Percentiles rank a stretch among this genome's conserved stretches.
Conservation (phyloP, 306 rosid species). For the Casuarina glauca region DNA sequence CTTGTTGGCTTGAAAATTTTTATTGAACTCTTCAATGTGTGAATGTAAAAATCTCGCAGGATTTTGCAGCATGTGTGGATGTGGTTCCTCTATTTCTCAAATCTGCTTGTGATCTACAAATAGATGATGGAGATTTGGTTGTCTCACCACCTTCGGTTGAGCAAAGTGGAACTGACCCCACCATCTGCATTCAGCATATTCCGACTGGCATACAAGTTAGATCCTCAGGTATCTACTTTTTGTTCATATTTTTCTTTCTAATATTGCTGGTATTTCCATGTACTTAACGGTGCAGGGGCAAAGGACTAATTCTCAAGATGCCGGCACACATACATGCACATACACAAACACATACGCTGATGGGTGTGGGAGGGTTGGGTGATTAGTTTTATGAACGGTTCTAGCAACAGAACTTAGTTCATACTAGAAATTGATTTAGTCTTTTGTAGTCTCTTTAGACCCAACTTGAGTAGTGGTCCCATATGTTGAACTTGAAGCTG, state of each 20-base stretch:
- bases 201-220: slow-evolving; percentile 65
- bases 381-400: not conserved
- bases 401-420: not conserved
- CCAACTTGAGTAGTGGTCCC: too few relatives aligned
- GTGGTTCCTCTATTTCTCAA: slow-evolving; percentile 68
- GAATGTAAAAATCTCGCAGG: slow-evolving; percentile 47
- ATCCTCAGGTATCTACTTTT: slow-evolving; percentile 56
- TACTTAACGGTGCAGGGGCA: not conserved
- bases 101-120: slow-evolving; percentile 43
- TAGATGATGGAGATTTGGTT: slow-evolving; percentile 52
- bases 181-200: slow-evolving; percentile 64
- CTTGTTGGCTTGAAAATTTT: slow-evolving; percentile 1
- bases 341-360: not conserved
- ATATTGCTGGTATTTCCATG: not conserved
- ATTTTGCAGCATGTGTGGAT: slow-evolving; percentile 60
- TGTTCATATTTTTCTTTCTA: not conserved
- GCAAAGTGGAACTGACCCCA: slow-evolving; percentile 34
- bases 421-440: not conserved
- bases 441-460: too few relatives aligned
- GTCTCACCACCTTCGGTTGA: slow-evolving; percentile 38
- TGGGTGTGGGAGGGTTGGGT: not conserved
- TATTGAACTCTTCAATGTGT: slow-evolving; percentile 10
- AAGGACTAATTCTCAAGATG: not conserved
- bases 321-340: not conserved
- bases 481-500: not conserved